These are phyloP conservation scores for Phytophthora sp. DNA, from an alignment of 352 stramenopile genomes.

Conservation along the genomic window DNA sequence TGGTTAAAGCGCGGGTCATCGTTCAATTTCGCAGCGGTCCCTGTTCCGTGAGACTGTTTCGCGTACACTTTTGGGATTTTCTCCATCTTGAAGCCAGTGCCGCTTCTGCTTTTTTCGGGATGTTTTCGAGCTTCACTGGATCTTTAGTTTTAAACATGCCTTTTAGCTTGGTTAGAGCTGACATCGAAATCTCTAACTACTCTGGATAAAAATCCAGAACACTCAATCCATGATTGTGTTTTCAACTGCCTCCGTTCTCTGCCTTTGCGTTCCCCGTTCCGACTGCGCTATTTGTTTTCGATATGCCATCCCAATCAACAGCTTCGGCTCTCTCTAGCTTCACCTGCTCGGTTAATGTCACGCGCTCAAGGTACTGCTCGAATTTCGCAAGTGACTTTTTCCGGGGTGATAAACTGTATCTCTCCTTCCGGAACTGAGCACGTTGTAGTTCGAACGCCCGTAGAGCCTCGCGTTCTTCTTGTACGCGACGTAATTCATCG, in stretches of 20 bases:
- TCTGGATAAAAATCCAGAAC: too few species aligned
- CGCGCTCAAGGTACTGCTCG: conserved; percentile 59
- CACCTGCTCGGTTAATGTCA: conserved; percentile 56
- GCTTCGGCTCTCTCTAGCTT: conserved; percentile 50
- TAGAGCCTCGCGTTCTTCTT: conserved; percentile 47
- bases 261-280: too few species aligned
- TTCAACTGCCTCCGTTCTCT: too few species aligned
- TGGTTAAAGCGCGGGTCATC: background rate
- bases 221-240: too few species aligned
- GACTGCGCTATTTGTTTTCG: background rate
- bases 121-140: too few species aligned
- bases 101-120: too few species aligned
- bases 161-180: too few species aligned
- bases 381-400: conserved; percentile 50
- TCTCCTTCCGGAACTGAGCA: conserved; percentile 59
- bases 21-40: conserved; percentile 8
- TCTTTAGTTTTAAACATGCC: too few species aligned
- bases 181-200: too few species aligned
- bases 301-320: conserved; percentile 11
- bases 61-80: background rate
- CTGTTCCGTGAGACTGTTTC: background rate
- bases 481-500: conserved; percentile 32
- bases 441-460: conserved; percentile 48
- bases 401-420: conserved; percentile 55
- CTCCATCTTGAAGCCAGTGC: too few species aligned